These are phyloP conservation scores for Pythium sukuiense DNA, from an alignment of 352 stramenopile genomes.

Conservation along the genomic window DNA sequence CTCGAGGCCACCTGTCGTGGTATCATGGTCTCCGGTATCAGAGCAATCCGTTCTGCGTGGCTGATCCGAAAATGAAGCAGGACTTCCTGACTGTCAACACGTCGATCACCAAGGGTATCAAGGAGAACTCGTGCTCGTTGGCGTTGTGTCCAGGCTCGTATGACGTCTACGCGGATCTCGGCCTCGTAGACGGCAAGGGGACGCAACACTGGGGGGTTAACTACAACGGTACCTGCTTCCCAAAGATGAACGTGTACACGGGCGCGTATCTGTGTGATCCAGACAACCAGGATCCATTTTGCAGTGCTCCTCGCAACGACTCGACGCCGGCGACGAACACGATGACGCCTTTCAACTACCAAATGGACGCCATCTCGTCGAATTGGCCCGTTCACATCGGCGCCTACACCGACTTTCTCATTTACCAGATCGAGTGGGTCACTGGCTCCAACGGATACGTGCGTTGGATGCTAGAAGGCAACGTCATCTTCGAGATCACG, in stretches of 20 bases:
- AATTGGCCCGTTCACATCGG: conserved; percentile 81
- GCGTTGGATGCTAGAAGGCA: conserved; percentile 70
- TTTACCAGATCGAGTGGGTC: conserved; percentile 61
- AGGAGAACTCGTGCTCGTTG: conserved; percentile 35
- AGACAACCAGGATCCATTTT: conserved; percentile 34
- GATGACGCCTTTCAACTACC: conserved; percentile 39
- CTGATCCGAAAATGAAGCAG: conserved; percentile 21
- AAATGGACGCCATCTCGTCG: conserved; percentile 91
- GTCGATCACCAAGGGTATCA: conserved; percentile 33
- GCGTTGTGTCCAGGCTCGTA: conserved; percentile 12
- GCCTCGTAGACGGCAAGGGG: conserved; percentile 36
- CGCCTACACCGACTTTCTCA: conserved; percentile 77
- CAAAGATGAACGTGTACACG: conserved; percentile 50
- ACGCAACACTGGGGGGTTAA: conserved; percentile 45
- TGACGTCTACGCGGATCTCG: conserved; percentile 48
- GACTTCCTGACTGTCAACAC: conserved; percentile 29
- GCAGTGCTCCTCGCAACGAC: conserved; percentile 1
- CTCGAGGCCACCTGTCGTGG: conserved; percentile 47
- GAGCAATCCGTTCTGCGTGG: conserved; percentile 40
- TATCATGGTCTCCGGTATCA: conserved; percentile 54
- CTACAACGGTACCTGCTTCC: conserved; percentile 47
- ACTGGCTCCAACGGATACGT: conserved; percentile 46
- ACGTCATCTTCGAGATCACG: conserved; percentile 87
- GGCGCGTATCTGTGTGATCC: conserved; percentile 50
- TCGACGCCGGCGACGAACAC: neutral